phyloP scores from a whole-genome alignment of 139 green algal species.

The Ostreobium quekettii region DNA sequence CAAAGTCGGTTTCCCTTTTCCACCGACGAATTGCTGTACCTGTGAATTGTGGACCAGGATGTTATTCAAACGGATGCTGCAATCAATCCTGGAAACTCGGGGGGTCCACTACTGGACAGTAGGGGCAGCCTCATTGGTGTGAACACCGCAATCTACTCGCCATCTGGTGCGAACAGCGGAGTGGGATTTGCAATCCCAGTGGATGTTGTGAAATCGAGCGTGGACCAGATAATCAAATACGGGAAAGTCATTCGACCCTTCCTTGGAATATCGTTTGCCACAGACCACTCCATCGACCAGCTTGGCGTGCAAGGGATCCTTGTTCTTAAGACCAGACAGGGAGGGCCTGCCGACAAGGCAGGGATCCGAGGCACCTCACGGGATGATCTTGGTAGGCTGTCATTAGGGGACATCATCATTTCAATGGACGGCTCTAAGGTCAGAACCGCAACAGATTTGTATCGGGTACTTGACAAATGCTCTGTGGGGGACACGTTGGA shows the following conservation, averaged over 20 bases:
- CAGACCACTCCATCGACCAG: constrained; percentile 60
- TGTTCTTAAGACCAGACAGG: constrained; percentile 59
- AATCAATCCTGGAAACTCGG: constrained; percentile 63
- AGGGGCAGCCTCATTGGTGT: constrained; percentile 50
- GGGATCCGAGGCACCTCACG: constrained; percentile 63
- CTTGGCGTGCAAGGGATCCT: constrained; percentile 72
- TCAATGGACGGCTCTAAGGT: constrained; percentile 50
- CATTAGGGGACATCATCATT: constrained; percentile 82
- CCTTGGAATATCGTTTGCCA: constrained; percentile 79
- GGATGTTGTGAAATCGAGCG: constrained; percentile 49
- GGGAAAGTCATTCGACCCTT: constrained; percentile 42
- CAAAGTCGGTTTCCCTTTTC: no score
- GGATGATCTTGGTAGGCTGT: constrained; percentile 59
- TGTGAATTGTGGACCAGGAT: no score
- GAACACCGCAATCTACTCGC: constrained; percentile 71
- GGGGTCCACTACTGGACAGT: constrained; percentile 53
- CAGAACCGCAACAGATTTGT: constrained; percentile 63
- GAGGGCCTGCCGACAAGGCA: constrained; percentile 61
- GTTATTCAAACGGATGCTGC: constrained; percentile 84
- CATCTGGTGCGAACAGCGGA: constrained; percentile 58
- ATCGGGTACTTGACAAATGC: constrained; percentile 61
- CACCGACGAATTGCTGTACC: no score
- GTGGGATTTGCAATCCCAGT: constrained; percentile 78
- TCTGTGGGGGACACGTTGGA: constrained; percentile 42
- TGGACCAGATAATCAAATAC: constrained; percentile 63